Base-by-base conservation (phyloP, 1,284 basidiomycete genomes). In the Apiotrichum laibachii region DNA sequence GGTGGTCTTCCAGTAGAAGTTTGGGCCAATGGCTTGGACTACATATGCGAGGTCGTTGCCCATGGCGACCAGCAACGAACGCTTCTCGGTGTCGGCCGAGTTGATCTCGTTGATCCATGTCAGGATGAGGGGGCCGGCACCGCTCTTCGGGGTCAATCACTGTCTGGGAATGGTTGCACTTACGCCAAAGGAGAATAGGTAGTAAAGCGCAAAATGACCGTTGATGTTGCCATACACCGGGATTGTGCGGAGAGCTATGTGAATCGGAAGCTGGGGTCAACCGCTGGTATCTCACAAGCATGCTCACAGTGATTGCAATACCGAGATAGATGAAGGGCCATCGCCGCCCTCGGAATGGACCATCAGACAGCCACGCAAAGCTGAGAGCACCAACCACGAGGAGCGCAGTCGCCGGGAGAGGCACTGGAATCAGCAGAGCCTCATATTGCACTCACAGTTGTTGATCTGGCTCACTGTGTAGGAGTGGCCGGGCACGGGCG, bases 1-100 rank as follows among this genome's bases (percentile, higher is more conserved):
- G n/a, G 55, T 63, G 16, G 70, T 72, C 53, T 72, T 70, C 73
- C 73, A 76, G 5, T 71, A 69, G 37, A 76, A 73, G 56, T 71
- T 71, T 1, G 73, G 73, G 0, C 51, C 67, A 35, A 71, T 60
- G 12, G 71, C 69, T 56, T 72, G 72, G 13, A 73, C 70, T 21
- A 76, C 72, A 50, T 75, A 73, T 7, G 71, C 73, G 5, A 74
- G 54, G 48, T 73, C 70, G 57, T 73, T 73, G 19, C 57, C 69
- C 19, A 68, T 61, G 3, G 67, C 69, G 2, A 76, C 69, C n/a
- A 72, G 61, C 33, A 76, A 48, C 0, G 72, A 67, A 22, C 72
- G 64, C 50, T 70, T 69, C 48, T 76, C 74, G 1, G 65, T 65
- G 55, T 77, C 72, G 39, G 50, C 48, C 0, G 63, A 49, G 31